These are phyloP conservation scores for Leonotis leonurus DNA, from an alignment of 257 asterid species.

Conservation along the genomic window DNA sequence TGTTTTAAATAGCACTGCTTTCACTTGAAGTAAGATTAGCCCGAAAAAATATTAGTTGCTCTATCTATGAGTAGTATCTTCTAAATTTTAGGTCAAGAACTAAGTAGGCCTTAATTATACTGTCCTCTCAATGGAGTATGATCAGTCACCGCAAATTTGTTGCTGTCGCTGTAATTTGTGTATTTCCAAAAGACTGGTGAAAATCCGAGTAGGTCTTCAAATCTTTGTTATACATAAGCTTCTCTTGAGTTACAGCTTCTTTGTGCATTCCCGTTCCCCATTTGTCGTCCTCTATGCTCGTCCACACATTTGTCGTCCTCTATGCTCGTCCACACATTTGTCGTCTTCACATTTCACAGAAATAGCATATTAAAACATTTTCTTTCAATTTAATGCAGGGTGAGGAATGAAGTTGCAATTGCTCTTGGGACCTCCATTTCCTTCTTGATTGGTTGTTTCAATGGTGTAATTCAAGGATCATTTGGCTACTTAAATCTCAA, in stretches of 20 bases:
- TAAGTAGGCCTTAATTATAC: not conserved
- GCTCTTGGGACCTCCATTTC: slow-evolving; percentile 1
- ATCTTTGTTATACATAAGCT: too few species aligned
- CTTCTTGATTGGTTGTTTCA: not conserved
- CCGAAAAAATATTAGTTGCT: not conserved
- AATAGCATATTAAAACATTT: not conserved
- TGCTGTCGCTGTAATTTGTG: not conserved
- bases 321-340: not conserved
- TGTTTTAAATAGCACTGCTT: not conserved
- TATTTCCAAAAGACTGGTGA: not conserved
- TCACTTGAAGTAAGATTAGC: not conserved
- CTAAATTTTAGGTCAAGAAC: not conserved
- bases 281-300: not conserved
- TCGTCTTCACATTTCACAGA: not conserved
- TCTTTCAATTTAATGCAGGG: slow-evolving; percentile 18
- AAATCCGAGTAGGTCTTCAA: not conserved
- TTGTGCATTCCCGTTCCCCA: not conserved
- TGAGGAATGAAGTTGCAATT: slow-evolving; percentile 21
- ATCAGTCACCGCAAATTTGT: not conserved
- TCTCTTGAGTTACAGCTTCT: too few species aligned
- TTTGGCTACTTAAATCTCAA: slow-evolving; percentile 6
- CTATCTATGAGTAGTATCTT: not conserved
- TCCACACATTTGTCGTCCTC: not conserved
- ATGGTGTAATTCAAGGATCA: slow-evolving; percentile 9
- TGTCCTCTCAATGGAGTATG: not conserved